phyloP scores from a whole-genome alignment of 768 basidiomycete genomes.

The Tricholoma bakamatsutake region DNA sequence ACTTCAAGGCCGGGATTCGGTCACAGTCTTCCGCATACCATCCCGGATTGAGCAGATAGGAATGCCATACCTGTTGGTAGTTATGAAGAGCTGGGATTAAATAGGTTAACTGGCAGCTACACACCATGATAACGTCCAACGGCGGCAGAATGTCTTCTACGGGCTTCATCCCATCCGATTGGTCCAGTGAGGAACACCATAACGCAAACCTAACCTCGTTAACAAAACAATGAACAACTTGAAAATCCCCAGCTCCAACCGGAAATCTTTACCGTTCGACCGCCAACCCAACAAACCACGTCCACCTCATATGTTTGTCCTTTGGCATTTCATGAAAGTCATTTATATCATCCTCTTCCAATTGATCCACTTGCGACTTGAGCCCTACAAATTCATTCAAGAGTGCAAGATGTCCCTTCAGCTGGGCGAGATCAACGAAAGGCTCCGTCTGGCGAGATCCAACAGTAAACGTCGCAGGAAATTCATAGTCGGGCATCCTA shows the following conservation, averaged over 20 bases:
- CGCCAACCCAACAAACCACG: slow-evolving; percentile 14
- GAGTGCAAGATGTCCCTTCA: slow-evolving; percentile 17
- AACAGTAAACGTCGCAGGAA: background rate
- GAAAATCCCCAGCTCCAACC: background rate
- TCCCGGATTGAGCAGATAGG: slow-evolving; percentile 19
- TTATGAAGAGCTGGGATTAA: background rate
- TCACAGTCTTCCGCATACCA: slow-evolving; percentile 28
- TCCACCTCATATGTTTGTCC: slow-evolving; percentile 10
- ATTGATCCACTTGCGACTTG: slow-evolving; percentile 4
- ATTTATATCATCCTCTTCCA: background rate
- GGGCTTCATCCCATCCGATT: background rate
- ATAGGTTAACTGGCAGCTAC: background rate
- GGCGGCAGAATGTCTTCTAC: slow-evolving; percentile 11
- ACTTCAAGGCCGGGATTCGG: slow-evolving; percentile 16
- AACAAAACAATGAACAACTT: too few relatives aligned
- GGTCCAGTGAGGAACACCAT: slow-evolving; percentile 11
- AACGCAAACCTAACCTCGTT: slow-evolving; percentile 10
- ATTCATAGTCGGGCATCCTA: background rate
- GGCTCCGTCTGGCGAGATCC: slow-evolving; percentile 3
- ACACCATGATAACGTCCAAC: slow-evolving; percentile 18
- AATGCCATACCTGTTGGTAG: slow-evolving; percentile 17
- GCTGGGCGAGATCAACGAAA: slow-evolving; percentile 10
- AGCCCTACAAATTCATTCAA: slow-evolving; percentile 11
- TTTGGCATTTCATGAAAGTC: background rate
- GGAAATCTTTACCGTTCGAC: slow-evolving; percentile 15